Evolutionary conservation across 1,139 yeast species (phyloP).

Genomic region (Hyphopichia fennica): DNA sequence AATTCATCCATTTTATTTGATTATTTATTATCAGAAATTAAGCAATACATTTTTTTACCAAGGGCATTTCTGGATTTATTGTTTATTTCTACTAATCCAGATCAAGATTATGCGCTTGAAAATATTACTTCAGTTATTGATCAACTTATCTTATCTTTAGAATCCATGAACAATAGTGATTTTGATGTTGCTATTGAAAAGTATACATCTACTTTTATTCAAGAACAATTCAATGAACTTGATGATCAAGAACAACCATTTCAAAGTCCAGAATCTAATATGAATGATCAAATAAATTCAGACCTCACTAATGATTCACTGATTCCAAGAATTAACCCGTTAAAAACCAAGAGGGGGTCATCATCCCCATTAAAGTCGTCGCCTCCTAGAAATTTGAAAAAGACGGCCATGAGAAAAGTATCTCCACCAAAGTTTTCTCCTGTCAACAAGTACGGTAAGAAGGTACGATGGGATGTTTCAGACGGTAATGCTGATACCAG

Average conservation of each 20-base stretch:
- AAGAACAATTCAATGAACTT: slow-evolving; percentile 18
- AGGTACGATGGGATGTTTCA: slow-evolving; percentile 38
- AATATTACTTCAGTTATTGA: slow-evolving; percentile 7
- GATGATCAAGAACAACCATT: background rate
- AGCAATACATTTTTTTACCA: slow-evolving; percentile 21
- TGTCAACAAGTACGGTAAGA: slow-evolving; percentile 17
- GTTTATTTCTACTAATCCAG: slow-evolving; percentile 2
- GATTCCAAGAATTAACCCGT: background rate
- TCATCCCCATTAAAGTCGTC: slow-evolving; percentile 31
- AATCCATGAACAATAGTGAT: slow-evolving; percentile 36
- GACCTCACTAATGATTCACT: background rate
- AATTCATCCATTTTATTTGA: slow-evolving; percentile 54
- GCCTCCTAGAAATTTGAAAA: slow-evolving; percentile 27
- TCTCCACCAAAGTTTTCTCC: slow-evolving; percentile 15
- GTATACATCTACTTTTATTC: slow-evolving; percentile 30
- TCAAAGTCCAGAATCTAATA: background rate
- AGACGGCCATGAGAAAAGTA: slow-evolving; percentile 16
- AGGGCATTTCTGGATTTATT: slow-evolving; percentile 14
- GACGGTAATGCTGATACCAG: slow-evolving; percentile 18
- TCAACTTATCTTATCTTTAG: slow-evolving; percentile 19
- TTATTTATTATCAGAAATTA: slow-evolving; percentile 31
- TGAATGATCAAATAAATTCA: background rate
- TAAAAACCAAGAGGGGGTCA: slow-evolving; percentile 21
- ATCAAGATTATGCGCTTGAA: slow-evolving; percentile 3
- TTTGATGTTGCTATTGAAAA: slow-evolving; percentile 36